phyloP scores from a whole-genome alignment of 1,284 basidiomycete genomes.

The Puccinia triticina region DNA sequence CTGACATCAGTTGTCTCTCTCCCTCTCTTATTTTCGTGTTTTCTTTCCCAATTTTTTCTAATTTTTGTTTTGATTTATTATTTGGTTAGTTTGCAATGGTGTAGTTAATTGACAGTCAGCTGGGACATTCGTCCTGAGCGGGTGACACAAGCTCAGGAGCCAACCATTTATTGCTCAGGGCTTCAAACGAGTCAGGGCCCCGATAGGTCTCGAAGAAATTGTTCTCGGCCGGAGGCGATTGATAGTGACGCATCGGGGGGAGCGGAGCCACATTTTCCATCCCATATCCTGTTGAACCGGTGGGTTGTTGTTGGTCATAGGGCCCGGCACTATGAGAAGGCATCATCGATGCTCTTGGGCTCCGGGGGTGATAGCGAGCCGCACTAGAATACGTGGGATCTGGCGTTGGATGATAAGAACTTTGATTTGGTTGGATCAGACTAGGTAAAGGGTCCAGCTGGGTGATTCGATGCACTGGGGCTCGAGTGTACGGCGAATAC shows the following conservation, averaged over 20 bases:
- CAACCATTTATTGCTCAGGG: conserved; percentile 48
- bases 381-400: conserved; percentile 3
- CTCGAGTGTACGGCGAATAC: conserved; percentile 49
- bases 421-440: conserved; percentile 34
- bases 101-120: too few relatives aligned
- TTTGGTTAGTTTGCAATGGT: too few relatives aligned
- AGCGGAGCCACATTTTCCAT: not conserved
- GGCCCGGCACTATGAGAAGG: not conserved
- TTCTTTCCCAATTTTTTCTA: too few relatives aligned
- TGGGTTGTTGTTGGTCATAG: not conserved
- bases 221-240: not conserved
- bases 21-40: too few relatives aligned
- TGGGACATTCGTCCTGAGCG: too few relatives aligned
- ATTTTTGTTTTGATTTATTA: too few relatives aligned
- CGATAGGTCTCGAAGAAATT: conserved; percentile 51
- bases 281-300: not conserved
- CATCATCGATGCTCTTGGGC: conserved; percentile 1
- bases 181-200: conserved; percentile 49
- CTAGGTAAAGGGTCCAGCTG: conserved; percentile 46
- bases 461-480: conserved; percentile 43
- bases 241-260: conserved; percentile 32
- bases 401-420: not conserved
- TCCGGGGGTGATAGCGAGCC: not conserved
- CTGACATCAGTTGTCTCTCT: too few relatives aligned
- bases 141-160: conserved; percentile 6